A percentile compares a stretch with the other conserved stretches of the same genome.
phyloP scores from a whole-genome alignment of 2,329 filamentous ascomycete genomes.

The Emericellopsis cladophorae region DNA sequence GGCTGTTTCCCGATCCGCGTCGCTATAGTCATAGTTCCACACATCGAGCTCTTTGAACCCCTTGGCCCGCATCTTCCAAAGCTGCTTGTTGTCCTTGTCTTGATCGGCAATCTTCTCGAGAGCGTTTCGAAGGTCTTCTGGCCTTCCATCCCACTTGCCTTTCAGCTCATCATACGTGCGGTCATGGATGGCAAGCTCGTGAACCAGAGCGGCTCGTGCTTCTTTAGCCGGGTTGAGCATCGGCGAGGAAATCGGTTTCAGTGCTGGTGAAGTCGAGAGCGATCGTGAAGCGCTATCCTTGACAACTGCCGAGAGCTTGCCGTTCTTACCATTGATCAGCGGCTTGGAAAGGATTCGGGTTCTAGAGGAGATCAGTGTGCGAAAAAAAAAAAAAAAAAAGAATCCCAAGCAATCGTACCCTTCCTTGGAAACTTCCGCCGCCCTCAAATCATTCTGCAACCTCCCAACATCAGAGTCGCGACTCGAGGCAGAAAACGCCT shows the following conservation, averaged over 20 bases:
- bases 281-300: slow-evolving; percentile 13
- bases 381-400: too few relatives aligned
- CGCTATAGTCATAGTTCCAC: slow-evolving; percentile 45
- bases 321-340: too few relatives aligned
- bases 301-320: background rate
- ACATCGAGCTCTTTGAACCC: slow-evolving; percentile 54
- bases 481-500: background rate
- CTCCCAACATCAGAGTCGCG: background rate
- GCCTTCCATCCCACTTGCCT: slow-evolving; percentile 35
- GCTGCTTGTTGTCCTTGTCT: slow-evolving; percentile 27
- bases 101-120: slow-evolving; percentile 47
- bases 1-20: slow-evolving; percentile 43
- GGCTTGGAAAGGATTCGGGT: too few relatives aligned
- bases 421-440: too few relatives aligned
- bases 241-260: slow-evolving; percentile 42
- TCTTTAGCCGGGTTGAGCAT: slow-evolving; percentile 39
- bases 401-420: too few relatives aligned
- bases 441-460: background rate
- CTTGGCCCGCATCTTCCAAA: slow-evolving; percentile 41
- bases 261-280: slow-evolving; percentile 40
- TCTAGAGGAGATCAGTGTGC: too few relatives aligned
- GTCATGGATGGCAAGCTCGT: slow-evolving; percentile 45
- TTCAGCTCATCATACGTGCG: slow-evolving; percentile 34
- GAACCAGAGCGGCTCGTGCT: slow-evolving; percentile 40
- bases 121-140: slow-evolving; percentile 39